Evolutionary conservation across 768 basidiomycete genomes (phyloP).

Genomic region (Boletus tomentosulus): DNA sequence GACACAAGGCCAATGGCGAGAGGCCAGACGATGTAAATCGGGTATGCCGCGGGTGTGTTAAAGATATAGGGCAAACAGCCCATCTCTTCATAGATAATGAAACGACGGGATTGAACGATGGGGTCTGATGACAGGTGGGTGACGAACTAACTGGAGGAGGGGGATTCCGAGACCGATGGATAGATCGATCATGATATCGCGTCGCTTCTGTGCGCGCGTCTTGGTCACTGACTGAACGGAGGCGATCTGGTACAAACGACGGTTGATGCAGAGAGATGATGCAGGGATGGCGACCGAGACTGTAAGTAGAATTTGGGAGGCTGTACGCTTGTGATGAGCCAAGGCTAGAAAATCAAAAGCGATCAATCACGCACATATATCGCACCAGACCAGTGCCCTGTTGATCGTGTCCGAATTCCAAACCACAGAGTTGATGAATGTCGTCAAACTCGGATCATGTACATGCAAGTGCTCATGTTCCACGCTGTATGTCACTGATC

Average conservation of each 20-base stretch:
- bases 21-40: constrained; percentile 37
- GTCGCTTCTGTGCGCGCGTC: constrained; percentile 42
- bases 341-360: background rate
- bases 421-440: constrained; percentile 50
- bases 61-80: constrained; percentile 43
- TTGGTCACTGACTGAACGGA: constrained; percentile 47
- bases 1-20: constrained; percentile 39
- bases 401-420: constrained; percentile 45
- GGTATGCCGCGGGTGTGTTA: constrained; percentile 35
- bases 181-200: constrained; percentile 40
- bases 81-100: constrained; percentile 43
- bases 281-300: constrained; percentile 17
- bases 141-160: constrained; percentile 36
- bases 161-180: constrained; percentile 47
- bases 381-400: constrained; percentile 55
- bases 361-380: constrained; percentile 45
- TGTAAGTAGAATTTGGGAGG: constrained; percentile 12
- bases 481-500: constrained; percentile 23
- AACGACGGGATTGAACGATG: constrained; percentile 50
- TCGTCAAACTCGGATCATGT: constrained; percentile 46
- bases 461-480: constrained; percentile 45
- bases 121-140: constrained; percentile 33
- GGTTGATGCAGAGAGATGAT: constrained; percentile 36
- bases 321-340: constrained; percentile 12
- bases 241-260: constrained; percentile 30